These are phyloP conservation scores for Eremomyces bilateralis DNA, from an alignment of 495 filamentous ascomycete species.

Conservation along the genomic window DNA sequence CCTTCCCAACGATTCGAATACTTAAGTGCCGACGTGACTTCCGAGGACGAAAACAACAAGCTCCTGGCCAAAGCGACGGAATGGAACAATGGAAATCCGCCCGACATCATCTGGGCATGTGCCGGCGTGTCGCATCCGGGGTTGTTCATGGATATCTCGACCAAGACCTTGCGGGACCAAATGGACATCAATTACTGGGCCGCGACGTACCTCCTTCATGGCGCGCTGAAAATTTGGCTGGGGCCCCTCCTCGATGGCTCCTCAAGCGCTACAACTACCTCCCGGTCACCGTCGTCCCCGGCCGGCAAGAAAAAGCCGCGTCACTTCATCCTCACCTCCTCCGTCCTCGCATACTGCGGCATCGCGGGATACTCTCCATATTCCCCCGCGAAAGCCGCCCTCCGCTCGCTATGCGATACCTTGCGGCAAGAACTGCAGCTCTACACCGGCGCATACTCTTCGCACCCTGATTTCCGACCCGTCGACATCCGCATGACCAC, in stretches of 20 bases:
- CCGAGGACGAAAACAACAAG: constrained; percentile 38
- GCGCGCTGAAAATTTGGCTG: constrained; percentile 39
- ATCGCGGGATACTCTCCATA: constrained; percentile 75
- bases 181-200: constrained; percentile 90
- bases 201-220: constrained; percentile 66
- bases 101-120: constrained; percentile 83
- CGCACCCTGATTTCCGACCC: too few relatives aligned
- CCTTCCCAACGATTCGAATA: constrained; percentile 55
- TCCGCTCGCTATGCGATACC: constrained; percentile 64
- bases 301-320: constrained; percentile 21
- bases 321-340: constrained; percentile 78
- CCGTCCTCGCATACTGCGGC: constrained; percentile 49
- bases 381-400: constrained; percentile 63
- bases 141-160: constrained; percentile 53
- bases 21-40: constrained; percentile 66
- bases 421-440: constrained; percentile 65
- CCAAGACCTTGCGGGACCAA: constrained; percentile 44
- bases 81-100: constrained; percentile 60
- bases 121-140: constrained; percentile 57
- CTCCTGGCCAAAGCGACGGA: constrained; percentile 48
- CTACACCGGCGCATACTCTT: constrained; percentile 37
- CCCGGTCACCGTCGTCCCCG: constrained; percentile 13
- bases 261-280: too few relatives aligned
- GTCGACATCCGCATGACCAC: constrained; percentile 69
- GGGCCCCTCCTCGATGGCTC: constrained; percentile 18